Evolutionary conservation across 169 alveolate genomes (phyloP).

Genomic region (Cryptosporidium ryanae): DNA sequence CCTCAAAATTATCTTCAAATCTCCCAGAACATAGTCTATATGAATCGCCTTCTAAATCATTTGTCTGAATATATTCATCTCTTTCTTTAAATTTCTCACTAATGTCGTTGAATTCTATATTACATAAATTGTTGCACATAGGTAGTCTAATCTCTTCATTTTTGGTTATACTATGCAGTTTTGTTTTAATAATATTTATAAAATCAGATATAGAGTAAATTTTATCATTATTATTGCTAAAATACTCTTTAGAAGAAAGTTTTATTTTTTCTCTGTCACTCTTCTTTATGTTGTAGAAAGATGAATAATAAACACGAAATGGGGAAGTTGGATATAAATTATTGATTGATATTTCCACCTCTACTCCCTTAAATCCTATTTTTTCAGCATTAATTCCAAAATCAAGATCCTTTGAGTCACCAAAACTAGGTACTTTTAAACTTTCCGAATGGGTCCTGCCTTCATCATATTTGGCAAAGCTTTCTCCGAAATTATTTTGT

Average conservation of each 20-base stretch:
- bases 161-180: neutral
- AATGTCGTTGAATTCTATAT: no score
- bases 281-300: conserved; percentile 29
- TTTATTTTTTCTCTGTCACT: conserved; percentile 25
- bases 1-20: conserved; percentile 77
- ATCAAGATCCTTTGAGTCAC: neutral
- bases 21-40: conserved; percentile 35
- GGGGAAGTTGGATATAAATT: conserved; percentile 24
- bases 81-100: neutral
- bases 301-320: conserved; percentile 9
- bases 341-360: conserved; percentile 24
- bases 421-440: neutral
- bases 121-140: neutral
- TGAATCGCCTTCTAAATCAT: neutral
- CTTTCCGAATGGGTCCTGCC: no score
- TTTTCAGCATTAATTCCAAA: neutral
- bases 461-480: neutral
- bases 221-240: neutral
- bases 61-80: neutral
- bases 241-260: neutral
- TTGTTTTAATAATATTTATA: conserved; percentile 1
- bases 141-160: neutral
- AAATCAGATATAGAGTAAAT: neutral
- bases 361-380: conserved; percentile 34
- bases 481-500: conserved; percentile 4